Evolutionary conservation across 306 rosid genomes (phyloP).

Genomic region (Inga oerstediana): DNA sequence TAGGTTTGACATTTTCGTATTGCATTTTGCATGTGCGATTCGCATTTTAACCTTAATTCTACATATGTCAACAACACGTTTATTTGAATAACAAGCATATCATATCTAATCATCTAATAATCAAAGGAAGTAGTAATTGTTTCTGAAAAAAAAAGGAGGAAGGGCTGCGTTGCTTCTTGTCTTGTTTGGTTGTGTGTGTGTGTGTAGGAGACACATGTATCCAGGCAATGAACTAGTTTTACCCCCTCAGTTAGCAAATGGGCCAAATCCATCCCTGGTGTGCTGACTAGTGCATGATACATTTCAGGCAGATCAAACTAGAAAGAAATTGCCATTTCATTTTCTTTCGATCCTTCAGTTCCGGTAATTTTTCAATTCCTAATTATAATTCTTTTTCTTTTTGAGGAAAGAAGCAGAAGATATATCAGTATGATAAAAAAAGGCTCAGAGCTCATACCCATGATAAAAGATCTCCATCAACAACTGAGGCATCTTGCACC

Average conservation of each 20-base stretch:
- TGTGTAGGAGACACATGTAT: not conserved
- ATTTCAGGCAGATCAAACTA: not conserved
- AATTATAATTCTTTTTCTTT: not conserved
- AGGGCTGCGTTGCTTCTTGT: not conserved
- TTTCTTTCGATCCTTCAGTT: not conserved
- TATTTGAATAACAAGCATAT: not conserved
- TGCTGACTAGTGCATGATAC: not conserved
- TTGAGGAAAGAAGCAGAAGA: not conserved
- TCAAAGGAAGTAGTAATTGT: not conserved
- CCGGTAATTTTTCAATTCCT: not conserved
- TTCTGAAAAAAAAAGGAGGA: not conserved
- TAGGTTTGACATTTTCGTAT: not conserved
- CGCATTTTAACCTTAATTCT: not conserved
- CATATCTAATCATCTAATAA: not conserved
- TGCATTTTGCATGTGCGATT: not conserved
- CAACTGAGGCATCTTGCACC: conserved; percentile 63
- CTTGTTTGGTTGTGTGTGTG: not conserved
- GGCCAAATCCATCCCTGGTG: not conserved
- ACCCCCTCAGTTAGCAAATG: not conserved
- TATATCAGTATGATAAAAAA: not conserved
- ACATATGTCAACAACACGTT: not conserved
- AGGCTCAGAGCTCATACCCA: conserved; percentile 63
- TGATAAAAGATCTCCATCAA: conserved; percentile 87
- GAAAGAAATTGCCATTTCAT: not conserved
- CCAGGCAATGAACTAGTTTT: not conserved